Evolutionary conservation across 2,329 filamentous ascomycete genomes (phyloP).

Genomic region (Graphilbum fragrans): DNA sequence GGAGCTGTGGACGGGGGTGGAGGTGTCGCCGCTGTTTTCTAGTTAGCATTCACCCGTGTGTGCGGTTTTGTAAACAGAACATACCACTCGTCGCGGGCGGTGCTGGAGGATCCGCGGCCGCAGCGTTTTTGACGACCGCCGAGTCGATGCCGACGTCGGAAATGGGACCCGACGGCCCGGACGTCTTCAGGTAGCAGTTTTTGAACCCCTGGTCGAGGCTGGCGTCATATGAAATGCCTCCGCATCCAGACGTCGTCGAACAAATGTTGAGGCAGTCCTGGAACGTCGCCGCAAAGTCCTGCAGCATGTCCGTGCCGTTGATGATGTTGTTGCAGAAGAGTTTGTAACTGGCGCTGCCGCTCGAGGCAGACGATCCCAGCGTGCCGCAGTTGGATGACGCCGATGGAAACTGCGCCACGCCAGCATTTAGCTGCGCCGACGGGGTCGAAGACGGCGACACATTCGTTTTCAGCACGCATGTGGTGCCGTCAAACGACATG

Average conservation of each 20-base stretch:
- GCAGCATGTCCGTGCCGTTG: constrained; percentile 15
- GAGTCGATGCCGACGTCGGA: constrained; percentile 5
- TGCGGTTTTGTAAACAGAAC: background rate
- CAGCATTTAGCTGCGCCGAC: constrained; percentile 13
- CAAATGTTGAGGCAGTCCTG: constrained; percentile 18
- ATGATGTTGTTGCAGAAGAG: constrained; percentile 16
- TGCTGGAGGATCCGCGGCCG: background rate
- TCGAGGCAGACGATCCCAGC: constrained; percentile 9
- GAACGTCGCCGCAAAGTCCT: constrained; percentile 16
- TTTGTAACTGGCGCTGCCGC: constrained; percentile 11
- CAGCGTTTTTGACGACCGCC: constrained; percentile 5
- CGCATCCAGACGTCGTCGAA: constrained; percentile 13
- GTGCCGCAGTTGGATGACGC: constrained; percentile 16
- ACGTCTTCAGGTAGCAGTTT: constrained; percentile 19
- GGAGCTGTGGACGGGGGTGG: constrained; percentile 31
- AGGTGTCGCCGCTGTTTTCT: constrained; percentile 20
- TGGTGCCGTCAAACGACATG: constrained; percentile 13
- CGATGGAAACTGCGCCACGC: constrained; percentile 14
- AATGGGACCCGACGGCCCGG: background rate
- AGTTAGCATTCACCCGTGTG: background rate
- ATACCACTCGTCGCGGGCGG: constrained; percentile 1
- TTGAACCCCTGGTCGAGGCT: constrained; percentile 16
- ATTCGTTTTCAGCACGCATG: constrained; percentile 15
- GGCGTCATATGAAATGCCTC: constrained; percentile 16
- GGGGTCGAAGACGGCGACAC: constrained; percentile 4